phyloP scores from a whole-genome alignment of 176 grass and related monocot species.

The Chloris gayana region DNA sequence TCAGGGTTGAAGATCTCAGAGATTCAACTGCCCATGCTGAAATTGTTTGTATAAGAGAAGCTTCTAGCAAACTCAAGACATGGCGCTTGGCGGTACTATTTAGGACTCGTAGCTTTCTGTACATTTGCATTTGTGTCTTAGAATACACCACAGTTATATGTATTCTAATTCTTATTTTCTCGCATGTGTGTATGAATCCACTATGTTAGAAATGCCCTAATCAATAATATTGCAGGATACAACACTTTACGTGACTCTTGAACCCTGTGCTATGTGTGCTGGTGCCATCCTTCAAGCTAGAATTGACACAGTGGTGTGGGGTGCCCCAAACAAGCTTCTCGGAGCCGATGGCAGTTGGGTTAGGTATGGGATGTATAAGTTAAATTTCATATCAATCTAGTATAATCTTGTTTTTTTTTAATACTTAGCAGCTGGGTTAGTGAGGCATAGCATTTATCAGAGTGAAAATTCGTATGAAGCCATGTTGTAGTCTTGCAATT shows the following conservation, averaged over 20 bases:
- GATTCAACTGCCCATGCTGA: constrained; percentile 99
- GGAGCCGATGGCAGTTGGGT: constrained; percentile 99
- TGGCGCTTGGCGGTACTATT: constrained; percentile 85
- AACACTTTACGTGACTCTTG: constrained; percentile 93
- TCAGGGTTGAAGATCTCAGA: constrained; percentile 93
- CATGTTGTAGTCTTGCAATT: background rate
- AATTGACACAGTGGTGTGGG: constrained; percentile 92
- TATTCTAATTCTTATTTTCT: constrained; percentile 8
- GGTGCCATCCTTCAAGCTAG: constrained; percentile 97
- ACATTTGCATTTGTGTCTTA: too few species aligned
- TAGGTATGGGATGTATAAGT: constrained; percentile 57
- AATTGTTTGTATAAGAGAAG: constrained; percentile 98
- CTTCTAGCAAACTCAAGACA: constrained; percentile 82
- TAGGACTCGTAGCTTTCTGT: constrained; percentile 19
- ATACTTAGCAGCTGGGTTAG: constrained; percentile 88
- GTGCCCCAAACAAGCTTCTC: constrained; percentile 91
- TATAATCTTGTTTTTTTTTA: background rate
- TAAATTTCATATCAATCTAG: background rate
- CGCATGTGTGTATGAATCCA: constrained; percentile 3
- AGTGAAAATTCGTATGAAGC: background rate
- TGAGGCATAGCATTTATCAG: constrained; percentile 40
- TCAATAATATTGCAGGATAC: constrained; percentile 63
- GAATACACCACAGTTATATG: constrained; percentile 14
- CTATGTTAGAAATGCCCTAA: constrained; percentile 14
- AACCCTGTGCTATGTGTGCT: constrained; percentile 97